phyloP scores from a whole-genome alignment of 129 eudicot genomes.

The Chrysanthemum makinoi region DNA sequence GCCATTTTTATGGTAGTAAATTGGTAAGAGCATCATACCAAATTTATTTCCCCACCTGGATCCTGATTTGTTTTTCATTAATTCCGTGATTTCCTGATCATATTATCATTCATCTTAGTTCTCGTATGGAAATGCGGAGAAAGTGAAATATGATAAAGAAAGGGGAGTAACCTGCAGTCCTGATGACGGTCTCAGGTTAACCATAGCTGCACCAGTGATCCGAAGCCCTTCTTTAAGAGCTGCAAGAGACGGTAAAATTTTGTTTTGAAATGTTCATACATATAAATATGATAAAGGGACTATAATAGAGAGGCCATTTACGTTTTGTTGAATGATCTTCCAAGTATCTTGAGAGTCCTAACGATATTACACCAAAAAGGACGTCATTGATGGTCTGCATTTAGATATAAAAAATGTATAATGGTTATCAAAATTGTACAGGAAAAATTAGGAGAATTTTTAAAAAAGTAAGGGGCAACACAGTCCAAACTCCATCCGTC shows the following conservation, averaged over 20 bases:
- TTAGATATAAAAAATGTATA: neutral
- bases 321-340: constrained; percentile 56
- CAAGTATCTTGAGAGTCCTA: constrained; percentile 73
- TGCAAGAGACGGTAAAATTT: constrained; percentile 12
- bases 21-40: constrained; percentile 67
- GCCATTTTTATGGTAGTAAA: constrained; percentile 45
- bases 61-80: constrained; percentile 45
- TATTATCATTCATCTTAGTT: neutral
- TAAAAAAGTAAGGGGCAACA: neutral
- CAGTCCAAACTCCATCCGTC: neutral
- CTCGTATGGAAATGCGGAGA: neutral
- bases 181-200: constrained; percentile 59
- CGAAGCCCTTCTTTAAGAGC: constrained; percentile 54
- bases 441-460: neutral
- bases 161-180: constrained; percentile 54
- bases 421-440: neutral
- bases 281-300: neutral
- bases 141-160: neutral
- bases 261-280: neutral
- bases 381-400: constrained; percentile 90
- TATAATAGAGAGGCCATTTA: constrained; percentile 14
- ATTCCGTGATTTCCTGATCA: constrained; percentile 52
- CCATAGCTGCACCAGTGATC: constrained; percentile 76
- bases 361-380: constrained; percentile 70
- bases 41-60: constrained; percentile 78